Evolutionary conservation across 306 rosid genomes (phyloP), one percentile per base, ranked within the genome.

Genomic region (Oemleria cerasiformis): DNA sequence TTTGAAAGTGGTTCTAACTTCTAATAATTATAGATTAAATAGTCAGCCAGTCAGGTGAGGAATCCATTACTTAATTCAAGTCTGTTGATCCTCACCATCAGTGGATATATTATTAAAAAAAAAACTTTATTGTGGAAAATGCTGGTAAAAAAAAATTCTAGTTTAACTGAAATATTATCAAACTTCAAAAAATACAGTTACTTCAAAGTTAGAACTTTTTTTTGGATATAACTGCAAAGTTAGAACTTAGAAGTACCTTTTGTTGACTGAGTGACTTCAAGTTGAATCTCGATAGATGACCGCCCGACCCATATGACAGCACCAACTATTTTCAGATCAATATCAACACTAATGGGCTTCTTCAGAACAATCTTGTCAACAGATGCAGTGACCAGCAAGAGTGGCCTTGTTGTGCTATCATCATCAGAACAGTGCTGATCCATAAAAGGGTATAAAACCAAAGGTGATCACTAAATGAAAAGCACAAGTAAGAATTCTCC

Each of bases 281-380:
- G 82, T 71, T 87, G 97, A 78, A 94, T 86, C 79, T 94, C 97
- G 45, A 94, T 94, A 36, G 98, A 94, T 54, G 98, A 94, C 70
- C 87, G 84, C 6, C 98, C 97, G 69, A 94, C 97, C 97, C 97
- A 93, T 66, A 94, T 83, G 72, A 94, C 96, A 74, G 94, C 80
- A 80, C 98, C 98, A 78, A 85, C 89, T 57, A 94, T 87, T 40
- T 80, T 87, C 79, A 94, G 85, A 81, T 94, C 98, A 66, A 57
- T 74, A 82, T 82, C 74, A 65, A 91, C 99, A 82, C 96, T 87
- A 65, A 94, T 88, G 1, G 99, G 86, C 79, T 86, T 94, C 87
- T 91, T 91, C 68, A 94, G 72, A 8, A 91, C 87, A 79, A 94
- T 94, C 86, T 86, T 94, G 78, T 94, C 98, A 15, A 94, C 97